These are phyloP conservation scores for Mrakia frigida DNA, from an alignment of 768 basidiomycete species.

Conservation along the genomic window DNA sequence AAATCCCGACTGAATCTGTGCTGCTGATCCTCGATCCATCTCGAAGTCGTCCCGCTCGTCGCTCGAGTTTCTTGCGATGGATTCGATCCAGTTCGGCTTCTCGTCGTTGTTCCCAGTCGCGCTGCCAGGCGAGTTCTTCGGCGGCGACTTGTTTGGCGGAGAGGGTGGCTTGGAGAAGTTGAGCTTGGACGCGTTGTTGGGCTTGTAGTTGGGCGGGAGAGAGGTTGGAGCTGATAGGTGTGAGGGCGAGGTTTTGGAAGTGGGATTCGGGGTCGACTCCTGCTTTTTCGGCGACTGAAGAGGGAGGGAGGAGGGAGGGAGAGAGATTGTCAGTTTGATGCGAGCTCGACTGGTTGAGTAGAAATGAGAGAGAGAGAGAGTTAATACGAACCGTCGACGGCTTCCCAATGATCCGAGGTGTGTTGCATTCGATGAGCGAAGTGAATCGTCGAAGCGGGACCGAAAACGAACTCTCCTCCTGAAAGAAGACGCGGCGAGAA, in stretches of 20 bases:
- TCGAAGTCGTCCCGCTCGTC: conserved; percentile 18
- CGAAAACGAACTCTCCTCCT: conserved; percentile 42
- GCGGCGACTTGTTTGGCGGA: not conserved
- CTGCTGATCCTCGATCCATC: not conserved
- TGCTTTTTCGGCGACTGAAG: conserved; percentile 36
- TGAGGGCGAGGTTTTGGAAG: conserved; percentile 4
- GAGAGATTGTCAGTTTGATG: no score
- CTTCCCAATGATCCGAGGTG: conserved; percentile 45
- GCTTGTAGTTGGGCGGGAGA: no score
- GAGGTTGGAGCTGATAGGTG: not conserved
- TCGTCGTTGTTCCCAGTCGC: conserved; percentile 23
- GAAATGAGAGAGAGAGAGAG: no score
- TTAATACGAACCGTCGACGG: conserved; percentile 35
- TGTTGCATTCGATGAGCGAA: conserved; percentile 46
- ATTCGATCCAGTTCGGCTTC: conserved; percentile 28
- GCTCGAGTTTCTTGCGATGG: conserved; percentile 6
- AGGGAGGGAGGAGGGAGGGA: no score
- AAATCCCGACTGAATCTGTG: no score
- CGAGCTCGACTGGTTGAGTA: no score
- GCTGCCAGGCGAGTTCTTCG: conserved; percentile 7
- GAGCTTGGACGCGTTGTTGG: not conserved
- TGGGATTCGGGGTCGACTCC: conserved; percentile 34
- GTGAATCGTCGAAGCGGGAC: conserved; percentile 39
- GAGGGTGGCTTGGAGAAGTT: not conserved
- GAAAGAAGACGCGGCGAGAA: not conserved